Conservation (phyloP, 352 stramenopile species). For the Phytopythium aichiense region DNA sequence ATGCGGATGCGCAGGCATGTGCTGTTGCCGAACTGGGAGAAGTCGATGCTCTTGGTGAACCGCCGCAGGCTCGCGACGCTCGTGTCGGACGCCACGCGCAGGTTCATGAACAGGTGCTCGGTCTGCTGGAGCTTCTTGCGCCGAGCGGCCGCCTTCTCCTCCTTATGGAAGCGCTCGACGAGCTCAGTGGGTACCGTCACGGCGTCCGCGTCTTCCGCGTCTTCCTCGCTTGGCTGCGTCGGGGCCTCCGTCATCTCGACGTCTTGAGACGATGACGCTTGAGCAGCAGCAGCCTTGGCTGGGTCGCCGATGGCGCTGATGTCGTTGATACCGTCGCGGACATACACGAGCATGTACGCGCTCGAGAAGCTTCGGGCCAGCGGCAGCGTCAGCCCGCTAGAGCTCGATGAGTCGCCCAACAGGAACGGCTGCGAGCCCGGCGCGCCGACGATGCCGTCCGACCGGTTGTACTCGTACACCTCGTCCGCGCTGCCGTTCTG, state of each 20-base stretch:
- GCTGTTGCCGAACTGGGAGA: slow-evolving; percentile 68
- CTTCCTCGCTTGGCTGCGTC: neutral
- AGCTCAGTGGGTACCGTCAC: slow-evolving; percentile 49
- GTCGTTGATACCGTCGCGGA: slow-evolving; percentile 74
- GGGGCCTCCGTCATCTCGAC: slow-evolving; percentile 9
- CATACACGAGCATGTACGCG: slow-evolving; percentile 88
- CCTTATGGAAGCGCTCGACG: slow-evolving; percentile 67
- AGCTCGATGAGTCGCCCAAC: slow-evolving; percentile 7
- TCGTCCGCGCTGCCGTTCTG: slow-evolving; percentile 16
- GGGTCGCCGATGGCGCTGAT: slow-evolving; percentile 38
- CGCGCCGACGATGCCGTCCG: slow-evolving; percentile 14
- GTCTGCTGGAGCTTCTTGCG: slow-evolving; percentile 81
- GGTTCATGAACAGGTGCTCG: slow-evolving; percentile 77
- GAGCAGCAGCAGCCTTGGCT: neutral
- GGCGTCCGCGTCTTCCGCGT: slow-evolving; percentile 16
- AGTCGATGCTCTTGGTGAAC: slow-evolving; percentile 76
- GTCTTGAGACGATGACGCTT: slow-evolving; percentile 12
- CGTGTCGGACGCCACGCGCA: slow-evolving; percentile 74
- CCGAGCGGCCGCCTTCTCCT: slow-evolving; percentile 59
- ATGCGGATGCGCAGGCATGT: slow-evolving; percentile 62
- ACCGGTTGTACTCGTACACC: slow-evolving; percentile 39
- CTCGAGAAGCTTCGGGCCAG: slow-evolving; percentile 70
- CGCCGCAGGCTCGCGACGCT: slow-evolving; percentile 62
- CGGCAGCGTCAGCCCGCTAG: slow-evolving; percentile 48
- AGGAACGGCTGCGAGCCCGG: slow-evolving; percentile 4